These are phyloP conservation scores for Coffea humblotiana DNA, from an alignment of 305 asterid species.

Conservation along the genomic window DNA sequence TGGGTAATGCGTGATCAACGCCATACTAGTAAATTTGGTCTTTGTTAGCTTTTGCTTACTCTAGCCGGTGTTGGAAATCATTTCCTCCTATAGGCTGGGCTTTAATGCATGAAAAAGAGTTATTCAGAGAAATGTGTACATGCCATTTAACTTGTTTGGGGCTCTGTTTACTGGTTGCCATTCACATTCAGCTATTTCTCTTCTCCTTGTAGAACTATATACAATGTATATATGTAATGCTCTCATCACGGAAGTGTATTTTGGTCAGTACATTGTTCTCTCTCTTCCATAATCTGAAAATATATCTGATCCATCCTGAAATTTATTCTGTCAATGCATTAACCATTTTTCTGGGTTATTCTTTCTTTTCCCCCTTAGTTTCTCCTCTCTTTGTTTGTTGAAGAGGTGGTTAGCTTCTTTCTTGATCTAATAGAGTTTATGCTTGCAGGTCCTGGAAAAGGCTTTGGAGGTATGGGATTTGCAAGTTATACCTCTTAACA, in stretches of 20 bases:
- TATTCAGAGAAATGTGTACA: neutral
- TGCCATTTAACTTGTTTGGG: neutral
- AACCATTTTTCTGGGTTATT: neutral
- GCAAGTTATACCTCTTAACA: slow-evolving; percentile 80
- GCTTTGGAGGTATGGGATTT: slow-evolving; percentile 94
- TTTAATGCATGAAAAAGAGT: neutral
- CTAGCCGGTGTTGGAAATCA: neutral
- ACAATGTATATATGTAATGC: no score
- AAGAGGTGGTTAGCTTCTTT: neutral
- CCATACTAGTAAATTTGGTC: neutral
- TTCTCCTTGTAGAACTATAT: neutral
- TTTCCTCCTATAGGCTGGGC: neutral
- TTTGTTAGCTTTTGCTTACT: neutral
- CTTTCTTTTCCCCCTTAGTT: neutral
- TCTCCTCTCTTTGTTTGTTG: neutral
- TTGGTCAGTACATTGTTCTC: neutral
- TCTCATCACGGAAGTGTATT: neutral
- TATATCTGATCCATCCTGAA: neutral
- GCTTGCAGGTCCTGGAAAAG: slow-evolving; percentile 77
- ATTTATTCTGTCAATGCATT: neutral
- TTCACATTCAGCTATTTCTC: neutral
- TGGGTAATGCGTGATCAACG: neutral
- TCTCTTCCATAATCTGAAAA: neutral
- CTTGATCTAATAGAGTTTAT: slow-evolving; percentile 9
- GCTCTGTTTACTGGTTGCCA: neutral